Evolutionary conservation across 495 filamentous ascomycete species (phyloP).

Genomic region (Penicillium alfredii): DNA sequence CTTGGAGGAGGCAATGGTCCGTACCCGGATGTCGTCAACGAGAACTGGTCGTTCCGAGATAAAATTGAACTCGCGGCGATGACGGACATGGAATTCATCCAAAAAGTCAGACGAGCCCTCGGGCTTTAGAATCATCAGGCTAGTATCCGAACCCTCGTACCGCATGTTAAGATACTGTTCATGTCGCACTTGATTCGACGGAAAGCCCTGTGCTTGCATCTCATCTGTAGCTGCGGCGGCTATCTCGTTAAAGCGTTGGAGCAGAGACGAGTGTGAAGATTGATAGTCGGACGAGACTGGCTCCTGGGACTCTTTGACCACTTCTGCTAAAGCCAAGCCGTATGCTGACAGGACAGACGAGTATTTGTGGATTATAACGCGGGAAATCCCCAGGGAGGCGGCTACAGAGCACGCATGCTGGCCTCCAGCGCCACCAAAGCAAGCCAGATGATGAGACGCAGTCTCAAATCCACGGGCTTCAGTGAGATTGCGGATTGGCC

Average conservation of each 20-base stretch:
- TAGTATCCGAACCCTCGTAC: slow-evolving; percentile 48
- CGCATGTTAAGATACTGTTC: slow-evolving; percentile 51
- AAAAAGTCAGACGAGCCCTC: slow-evolving; percentile 37
- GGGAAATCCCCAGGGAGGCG: slow-evolving; percentile 43
- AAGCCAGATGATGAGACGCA: slow-evolving; percentile 45
- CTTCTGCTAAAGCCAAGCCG: slow-evolving; percentile 48
- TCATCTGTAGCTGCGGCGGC: slow-evolving; percentile 29
- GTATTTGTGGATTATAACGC: slow-evolving; percentile 50
- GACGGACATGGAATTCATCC: slow-evolving; percentile 40
- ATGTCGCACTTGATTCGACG: slow-evolving; percentile 35
- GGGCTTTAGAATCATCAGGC: slow-evolving; percentile 45
- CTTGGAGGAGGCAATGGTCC: slow-evolving; percentile 39
- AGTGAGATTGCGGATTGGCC: slow-evolving; percentile 49
- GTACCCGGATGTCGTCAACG: slow-evolving; percentile 50
- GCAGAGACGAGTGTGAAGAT: slow-evolving; percentile 29
- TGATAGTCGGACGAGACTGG: slow-evolving; percentile 37
- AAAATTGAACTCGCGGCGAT: slow-evolving; percentile 50
- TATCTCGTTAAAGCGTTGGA: slow-evolving; percentile 29
- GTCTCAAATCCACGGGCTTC: slow-evolving; percentile 48
- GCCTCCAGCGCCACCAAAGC: slow-evolving; percentile 51
- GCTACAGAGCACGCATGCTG: slow-evolving; percentile 51
- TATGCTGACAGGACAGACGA: slow-evolving; percentile 50
- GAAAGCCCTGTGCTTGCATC: slow-evolving; percentile 36
- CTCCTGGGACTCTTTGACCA: slow-evolving; percentile 48
- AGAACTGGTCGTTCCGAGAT: slow-evolving; percentile 44